These are phyloP conservation scores for Tilletia caries DNA, from an alignment of 1,284 basidiomycete species.

Conservation along the genomic window DNA sequence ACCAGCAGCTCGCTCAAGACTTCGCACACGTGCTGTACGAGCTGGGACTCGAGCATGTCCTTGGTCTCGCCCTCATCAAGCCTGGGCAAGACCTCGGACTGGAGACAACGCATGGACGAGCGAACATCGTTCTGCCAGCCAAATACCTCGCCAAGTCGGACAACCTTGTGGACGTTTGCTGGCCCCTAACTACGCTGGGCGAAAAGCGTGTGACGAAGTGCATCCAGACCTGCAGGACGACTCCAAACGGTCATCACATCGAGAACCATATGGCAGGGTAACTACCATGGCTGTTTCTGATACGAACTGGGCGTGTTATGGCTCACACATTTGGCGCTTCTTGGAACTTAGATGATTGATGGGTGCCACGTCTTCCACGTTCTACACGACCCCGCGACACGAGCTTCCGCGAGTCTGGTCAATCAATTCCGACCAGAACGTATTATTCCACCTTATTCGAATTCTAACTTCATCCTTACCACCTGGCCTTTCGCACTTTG, in stretches of 20 bases:
- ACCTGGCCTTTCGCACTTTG: too few relatives aligned
- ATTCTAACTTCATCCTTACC: too few relatives aligned
- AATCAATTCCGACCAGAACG: too few relatives aligned
- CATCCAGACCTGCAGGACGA: not conserved
- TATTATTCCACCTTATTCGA: too few relatives aligned
- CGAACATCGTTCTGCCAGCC: not conserved
- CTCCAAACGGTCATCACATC: not conserved
- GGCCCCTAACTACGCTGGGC: not conserved
- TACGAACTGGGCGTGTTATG: too few relatives aligned
- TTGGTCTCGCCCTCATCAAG: not conserved
- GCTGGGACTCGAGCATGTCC: slow-evolving; percentile 3
- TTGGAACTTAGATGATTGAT: too few relatives aligned
- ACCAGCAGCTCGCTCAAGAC: not conserved
- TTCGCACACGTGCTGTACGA: not conserved
- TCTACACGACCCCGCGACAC: too few relatives aligned
- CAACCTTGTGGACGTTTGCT: not conserved
- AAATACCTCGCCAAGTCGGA: not conserved
- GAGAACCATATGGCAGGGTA: not conserved
- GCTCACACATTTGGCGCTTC: too few relatives aligned
- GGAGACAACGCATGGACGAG: not conserved
- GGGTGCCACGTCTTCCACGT: too few relatives aligned
- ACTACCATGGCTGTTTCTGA: too few relatives aligned
- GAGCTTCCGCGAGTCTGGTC: too few relatives aligned
- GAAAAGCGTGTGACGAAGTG: not conserved
- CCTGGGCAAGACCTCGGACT: not conserved